phyloP scores from a whole-genome alignment of 352 stramenopile genomes.

The Globisporangium spiculum region DNA sequence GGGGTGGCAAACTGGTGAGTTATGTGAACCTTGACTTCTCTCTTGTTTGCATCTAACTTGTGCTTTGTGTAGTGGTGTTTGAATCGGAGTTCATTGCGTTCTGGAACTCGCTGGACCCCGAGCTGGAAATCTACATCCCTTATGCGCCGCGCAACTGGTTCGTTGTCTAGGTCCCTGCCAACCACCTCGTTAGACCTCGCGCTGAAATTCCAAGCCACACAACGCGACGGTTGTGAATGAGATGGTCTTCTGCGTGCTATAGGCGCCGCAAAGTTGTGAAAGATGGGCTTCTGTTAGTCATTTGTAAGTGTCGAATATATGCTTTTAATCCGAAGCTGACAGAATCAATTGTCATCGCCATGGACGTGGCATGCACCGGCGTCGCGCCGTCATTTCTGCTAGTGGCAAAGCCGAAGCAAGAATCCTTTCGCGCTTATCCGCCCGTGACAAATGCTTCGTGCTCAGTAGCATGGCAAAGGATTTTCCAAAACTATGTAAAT shows the following conservation, averaged over 20 bases:
- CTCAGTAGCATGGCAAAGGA: no score
- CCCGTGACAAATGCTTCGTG: no score
- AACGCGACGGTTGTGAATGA: background rate
- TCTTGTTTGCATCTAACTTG: background rate
- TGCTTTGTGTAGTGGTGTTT: background rate
- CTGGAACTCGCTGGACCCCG: background rate
- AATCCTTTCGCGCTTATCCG: no score
- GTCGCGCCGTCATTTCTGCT: no score
- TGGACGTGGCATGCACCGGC: no score
- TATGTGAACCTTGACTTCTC: background rate
- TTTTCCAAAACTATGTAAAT: no score
- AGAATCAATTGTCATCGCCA: no score
- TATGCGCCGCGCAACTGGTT: background rate
- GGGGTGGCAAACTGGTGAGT: no score
- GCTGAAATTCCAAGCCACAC: background rate
- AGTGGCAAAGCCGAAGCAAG: no score
- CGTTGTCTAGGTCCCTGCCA: background rate
- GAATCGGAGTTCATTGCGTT: background rate
- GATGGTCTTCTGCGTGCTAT: no score
- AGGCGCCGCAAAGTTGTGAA: background rate
- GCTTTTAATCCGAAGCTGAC: no score
- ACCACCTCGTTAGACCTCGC: background rate
- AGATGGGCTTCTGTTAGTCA: background rate
- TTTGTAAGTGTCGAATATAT: background rate
- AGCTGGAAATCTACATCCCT: background rate